Base-by-base conservation (phyloP, 129 eudicot species). In the Escallonia herrerae region DNA sequence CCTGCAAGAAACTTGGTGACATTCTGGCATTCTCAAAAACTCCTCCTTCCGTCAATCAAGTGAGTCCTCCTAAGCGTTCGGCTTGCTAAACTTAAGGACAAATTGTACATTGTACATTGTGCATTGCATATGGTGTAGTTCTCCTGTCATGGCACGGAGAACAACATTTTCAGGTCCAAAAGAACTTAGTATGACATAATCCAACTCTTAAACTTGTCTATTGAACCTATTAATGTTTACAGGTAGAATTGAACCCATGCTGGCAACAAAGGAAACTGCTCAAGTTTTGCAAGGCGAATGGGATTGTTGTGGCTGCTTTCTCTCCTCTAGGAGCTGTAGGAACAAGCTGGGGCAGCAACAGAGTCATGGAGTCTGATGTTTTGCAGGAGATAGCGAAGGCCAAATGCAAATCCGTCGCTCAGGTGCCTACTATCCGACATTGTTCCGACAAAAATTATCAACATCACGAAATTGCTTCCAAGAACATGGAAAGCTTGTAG, bases 41-140 rank as follows among this genome's bases (percentile, higher is more conserved):
- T 33, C 65, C 71, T 3, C 77, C 77, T 9, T 63, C 77, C 0
- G 77, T 72, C 50, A 72, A 72, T 40, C 70, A 72, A 15, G 77
- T 72, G 48, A 55, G 58, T 53, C 33, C 33, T 22, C 33, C 33
- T 22, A 22, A 22, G 33, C 33, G 33, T 22, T 22, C 1, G 33
- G 33, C 33, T 22, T 1, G 33, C 33, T 22, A 22, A 22, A 22
- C 33, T 22, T 22, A 22, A 22, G 33, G 33, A 22, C 33, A 22
- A 1, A 22, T 22, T 22, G 33, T 22, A 22, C 33, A 22, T 22
- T 22, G 33, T 22, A 22, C 33, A 22, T 22, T 22, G 33, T 22
- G 33, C 33, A 22, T 22, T 22, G 1, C 33, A 22, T 22, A 22
- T 22, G 33, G 33, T 1, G 33, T 22, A 22, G 33, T 22, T 22